phyloP scores from a whole-genome alignment of 768 basidiomycete species.

The Tylopilus plumbeoviolaceoides region DNA sequence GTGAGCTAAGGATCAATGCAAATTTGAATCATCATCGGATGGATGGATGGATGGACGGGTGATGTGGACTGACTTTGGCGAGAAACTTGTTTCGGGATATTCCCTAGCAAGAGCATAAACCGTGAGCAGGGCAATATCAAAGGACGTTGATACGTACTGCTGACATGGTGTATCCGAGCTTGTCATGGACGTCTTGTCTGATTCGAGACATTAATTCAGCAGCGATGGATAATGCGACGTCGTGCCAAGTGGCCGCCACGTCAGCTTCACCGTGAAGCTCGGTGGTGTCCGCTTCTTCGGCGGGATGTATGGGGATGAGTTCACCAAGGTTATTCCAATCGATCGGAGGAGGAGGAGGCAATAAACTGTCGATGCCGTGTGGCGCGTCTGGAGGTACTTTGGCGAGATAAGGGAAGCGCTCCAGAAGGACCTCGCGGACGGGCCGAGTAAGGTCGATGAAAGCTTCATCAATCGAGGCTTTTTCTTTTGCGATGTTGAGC shows the following conservation, averaged over 20 bases:
- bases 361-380: conserved; percentile 66
- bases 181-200: conserved; percentile 58
- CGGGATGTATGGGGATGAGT: conserved; percentile 53
- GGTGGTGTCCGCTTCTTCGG: conserved; percentile 18
- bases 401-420: conserved; percentile 72
- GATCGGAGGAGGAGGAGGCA: conserved; percentile 69
- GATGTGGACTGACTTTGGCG: conserved; percentile 63
- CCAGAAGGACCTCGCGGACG: conserved; percentile 70
- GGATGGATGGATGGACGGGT: background rate
- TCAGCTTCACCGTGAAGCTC: conserved; percentile 29
- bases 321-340: conserved; percentile 59
- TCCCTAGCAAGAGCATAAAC: conserved; percentile 46
- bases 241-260: conserved; percentile 71
- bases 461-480: conserved; percentile 96
- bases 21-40: background rate
- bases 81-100: conserved; percentile 92
- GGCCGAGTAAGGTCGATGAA: conserved; percentile 89
- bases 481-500: conserved; percentile 60
- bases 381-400: conserved; percentile 65
- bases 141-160: conserved; percentile 51
- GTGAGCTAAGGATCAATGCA: conserved; percentile 50
- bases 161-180: conserved; percentile 90
- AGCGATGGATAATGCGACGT: conserved; percentile 84
- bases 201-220: conserved; percentile 82
- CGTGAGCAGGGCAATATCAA: background rate